A percentile compares a stretch with the other conserved stretches of the same genome.
These are phyloP conservation scores for Cutaneotrichosporon sp. DNA, from an alignment of 1,284 basidiomycete species.

Conservation along the genomic window DNA sequence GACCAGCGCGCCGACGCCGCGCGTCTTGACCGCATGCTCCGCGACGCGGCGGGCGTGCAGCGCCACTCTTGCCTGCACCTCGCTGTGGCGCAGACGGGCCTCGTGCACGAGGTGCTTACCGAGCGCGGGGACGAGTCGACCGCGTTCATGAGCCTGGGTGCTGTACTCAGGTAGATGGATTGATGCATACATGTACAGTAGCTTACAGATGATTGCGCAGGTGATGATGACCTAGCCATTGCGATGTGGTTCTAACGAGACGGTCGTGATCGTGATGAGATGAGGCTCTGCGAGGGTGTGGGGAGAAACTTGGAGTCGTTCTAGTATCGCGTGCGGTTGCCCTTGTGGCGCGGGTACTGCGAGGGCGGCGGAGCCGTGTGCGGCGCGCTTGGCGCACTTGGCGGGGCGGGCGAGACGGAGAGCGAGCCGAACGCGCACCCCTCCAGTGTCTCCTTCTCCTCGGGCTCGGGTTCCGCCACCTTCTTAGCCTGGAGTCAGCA, in stretches of 20 bases:
- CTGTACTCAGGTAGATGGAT: constrained; percentile 9
- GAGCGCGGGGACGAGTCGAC: constrained; percentile 19
- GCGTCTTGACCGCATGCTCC: constrained; percentile 5
- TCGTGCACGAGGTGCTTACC: constrained; percentile 18
- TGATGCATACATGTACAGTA: not conserved
- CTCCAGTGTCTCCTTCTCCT: not conserved
- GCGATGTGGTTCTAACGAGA: not conserved
- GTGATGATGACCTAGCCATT: not conserved
- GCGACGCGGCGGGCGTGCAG: constrained; percentile 19
- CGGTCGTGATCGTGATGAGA: not conserved
- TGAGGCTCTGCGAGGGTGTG: not conserved
- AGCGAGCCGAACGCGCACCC: not conserved
- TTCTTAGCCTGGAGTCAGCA: not conserved
- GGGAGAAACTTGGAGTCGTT: not conserved
- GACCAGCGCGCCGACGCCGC: constrained; percentile 9
- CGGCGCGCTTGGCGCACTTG: not conserved
- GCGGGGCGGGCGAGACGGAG: not conserved
- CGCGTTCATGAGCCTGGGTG: constrained; percentile 15
- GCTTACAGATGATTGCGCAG: not conserved
- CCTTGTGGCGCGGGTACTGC: constrained; percentile 3
- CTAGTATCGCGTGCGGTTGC: not conserved
- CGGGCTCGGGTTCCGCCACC: not conserved
- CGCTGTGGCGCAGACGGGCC: constrained; percentile 23
- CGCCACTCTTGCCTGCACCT: constrained; percentile 12
- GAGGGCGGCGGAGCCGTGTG: not conserved